A percentile compares a stretch with the other conserved stretches of the same genome.
phyloP scores from a whole-genome alignment of 441 rosid genomes.

The Kokia cookei region DNA sequence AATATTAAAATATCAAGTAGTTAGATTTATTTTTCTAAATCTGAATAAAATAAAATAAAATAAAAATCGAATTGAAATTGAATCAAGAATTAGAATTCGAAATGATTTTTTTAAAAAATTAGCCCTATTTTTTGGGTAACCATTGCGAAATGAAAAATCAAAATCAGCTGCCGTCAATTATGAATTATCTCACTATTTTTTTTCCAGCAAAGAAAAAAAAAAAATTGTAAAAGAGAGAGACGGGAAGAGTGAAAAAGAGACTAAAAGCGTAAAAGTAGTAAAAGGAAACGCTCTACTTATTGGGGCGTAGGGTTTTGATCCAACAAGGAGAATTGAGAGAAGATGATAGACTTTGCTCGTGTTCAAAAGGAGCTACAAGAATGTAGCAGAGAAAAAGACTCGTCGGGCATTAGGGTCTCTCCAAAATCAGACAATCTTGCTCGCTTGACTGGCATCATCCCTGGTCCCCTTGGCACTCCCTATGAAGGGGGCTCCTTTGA shows the following conservation, averaged over 20 bases:
- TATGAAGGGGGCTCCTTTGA: slow-evolving; percentile 94
- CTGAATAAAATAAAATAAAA: no score
- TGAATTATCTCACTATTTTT: not conserved
- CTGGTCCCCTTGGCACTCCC: slow-evolving; percentile 89
- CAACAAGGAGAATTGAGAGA: slow-evolving; percentile 1
- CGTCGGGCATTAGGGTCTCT: slow-evolving; percentile 70
- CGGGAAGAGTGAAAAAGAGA: not conserved
- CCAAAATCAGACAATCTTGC: slow-evolving; percentile 76
- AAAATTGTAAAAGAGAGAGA: not conserved
- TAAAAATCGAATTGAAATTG: no score
- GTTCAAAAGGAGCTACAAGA: slow-evolving; percentile 97
- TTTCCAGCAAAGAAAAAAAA: not conserved
- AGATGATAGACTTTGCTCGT: slow-evolving; percentile 77
- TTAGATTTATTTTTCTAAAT: no score
- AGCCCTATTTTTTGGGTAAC: no score
- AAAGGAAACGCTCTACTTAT: not conserved
- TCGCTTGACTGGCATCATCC: slow-evolving; percentile 72
- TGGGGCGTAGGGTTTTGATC: not conserved
- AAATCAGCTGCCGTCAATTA: not conserved
- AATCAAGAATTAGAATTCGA: no score
- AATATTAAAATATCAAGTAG: no score
- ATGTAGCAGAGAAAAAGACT: slow-evolving; percentile 65
- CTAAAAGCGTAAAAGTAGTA: not conserved
- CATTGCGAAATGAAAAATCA: not conserved
- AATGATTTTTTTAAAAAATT: no score